phyloP scores from a whole-genome alignment of 2,329 filamentous ascomycete genomes.

The Talaromyces amestolkiae region DNA sequence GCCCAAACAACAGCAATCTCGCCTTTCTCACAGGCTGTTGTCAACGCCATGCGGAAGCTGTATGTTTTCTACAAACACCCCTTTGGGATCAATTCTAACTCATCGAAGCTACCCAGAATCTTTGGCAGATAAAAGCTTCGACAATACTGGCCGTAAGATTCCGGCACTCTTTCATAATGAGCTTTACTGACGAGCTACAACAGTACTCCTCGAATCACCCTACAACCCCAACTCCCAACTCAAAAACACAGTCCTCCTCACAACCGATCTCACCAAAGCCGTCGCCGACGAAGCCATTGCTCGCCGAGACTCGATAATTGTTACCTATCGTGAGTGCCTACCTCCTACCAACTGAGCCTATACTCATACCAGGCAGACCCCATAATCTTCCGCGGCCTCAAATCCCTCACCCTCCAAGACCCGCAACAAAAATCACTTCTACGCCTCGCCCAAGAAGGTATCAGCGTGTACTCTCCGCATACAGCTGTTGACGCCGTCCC shows the following conservation, averaged over 20 bases:
- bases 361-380: conserved; percentile 62
- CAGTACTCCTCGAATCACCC: conserved; percentile 68
- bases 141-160: conserved; percentile 80
- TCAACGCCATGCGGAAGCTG: conserved; percentile 76
- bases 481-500: conserved; percentile 88
- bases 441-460: conserved; percentile 75
- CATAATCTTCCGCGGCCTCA: conserved; percentile 92
- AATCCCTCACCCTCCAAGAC: conserved; percentile 79
- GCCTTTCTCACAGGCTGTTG: conserved; percentile 66
- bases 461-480: conserved; percentile 94
- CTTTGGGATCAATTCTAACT: background rate
- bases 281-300: conserved; percentile 88
- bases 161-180: background rate
- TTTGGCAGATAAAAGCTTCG: conserved; percentile 85
- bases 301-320: conserved; percentile 71
- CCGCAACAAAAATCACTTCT: conserved; percentile 84
- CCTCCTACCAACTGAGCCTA: background rate
- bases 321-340: conserved; percentile 73
- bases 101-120: conserved; percentile 74
- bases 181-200: conserved; percentile 1
- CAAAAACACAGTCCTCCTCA: conserved; percentile 70
- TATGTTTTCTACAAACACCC: conserved; percentile 46
- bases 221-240: conserved; percentile 56
- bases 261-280: conserved; percentile 84
- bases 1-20: conserved; percentile 32